Percentiles rank a stretch among this genome's conserved stretches.
Conservation (phyloP, 2,329 filamentous ascomycete genomes). For the Colletotrichum sp. region DNA sequence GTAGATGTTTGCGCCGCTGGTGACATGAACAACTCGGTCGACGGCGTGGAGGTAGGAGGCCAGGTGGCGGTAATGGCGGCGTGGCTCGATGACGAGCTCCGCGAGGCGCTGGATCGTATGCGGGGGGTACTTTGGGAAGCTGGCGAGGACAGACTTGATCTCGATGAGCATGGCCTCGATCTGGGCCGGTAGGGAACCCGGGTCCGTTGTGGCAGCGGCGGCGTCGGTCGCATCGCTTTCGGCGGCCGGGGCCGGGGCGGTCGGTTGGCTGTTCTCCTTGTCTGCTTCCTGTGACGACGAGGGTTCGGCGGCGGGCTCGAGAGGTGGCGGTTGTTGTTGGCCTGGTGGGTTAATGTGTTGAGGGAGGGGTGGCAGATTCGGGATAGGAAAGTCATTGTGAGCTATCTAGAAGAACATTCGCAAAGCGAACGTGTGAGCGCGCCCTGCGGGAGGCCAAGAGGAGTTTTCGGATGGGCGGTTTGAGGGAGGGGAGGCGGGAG, state of each 20-base stretch:
- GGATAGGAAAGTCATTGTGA: constrained; percentile 76
- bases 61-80: constrained; percentile 79
- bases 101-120: constrained; percentile 92
- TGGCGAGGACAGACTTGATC: constrained; percentile 66
- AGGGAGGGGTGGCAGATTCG: constrained; percentile 56
- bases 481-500: not conserved
- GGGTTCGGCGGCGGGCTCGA: constrained; percentile 36
- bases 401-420: constrained; percentile 64
- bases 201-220: constrained; percentile 43
- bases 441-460: constrained; percentile 38
- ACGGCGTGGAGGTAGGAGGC: constrained; percentile 88
- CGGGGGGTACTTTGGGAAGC: constrained; percentile 79
- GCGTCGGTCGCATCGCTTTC: constrained; percentile 29
- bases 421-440: constrained; percentile 3
- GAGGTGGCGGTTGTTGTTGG: constrained; percentile 42
- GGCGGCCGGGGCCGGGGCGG: constrained; percentile 35
- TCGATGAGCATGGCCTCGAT: constrained; percentile 66
- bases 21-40: constrained; percentile 89
- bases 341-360: constrained; percentile 42
- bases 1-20: constrained; percentile 80
- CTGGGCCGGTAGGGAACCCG: constrained; percentile 65
- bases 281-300: constrained; percentile 62
- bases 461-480: constrained; percentile 27
- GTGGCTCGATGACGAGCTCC: constrained; percentile 82
- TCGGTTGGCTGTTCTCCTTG: constrained; percentile 69